These are phyloP conservation scores for Fusarium tuaranense DNA, from an alignment of 2,329 filamentous ascomycete genomes.

Conservation along the genomic window DNA sequence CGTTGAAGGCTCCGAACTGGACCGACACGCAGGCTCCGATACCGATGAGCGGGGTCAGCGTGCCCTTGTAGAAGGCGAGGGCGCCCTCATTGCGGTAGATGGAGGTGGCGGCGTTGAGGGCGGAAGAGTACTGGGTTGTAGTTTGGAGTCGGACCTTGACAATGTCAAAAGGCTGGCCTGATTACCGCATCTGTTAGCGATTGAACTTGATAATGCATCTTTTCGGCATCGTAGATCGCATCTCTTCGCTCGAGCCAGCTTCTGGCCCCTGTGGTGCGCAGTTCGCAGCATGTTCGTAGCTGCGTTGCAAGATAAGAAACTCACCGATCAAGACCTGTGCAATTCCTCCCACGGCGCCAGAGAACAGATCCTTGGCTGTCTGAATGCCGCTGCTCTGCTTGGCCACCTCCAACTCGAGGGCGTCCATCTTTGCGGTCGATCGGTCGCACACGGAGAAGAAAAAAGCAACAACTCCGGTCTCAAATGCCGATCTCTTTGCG, in stretches of 20 bases:
- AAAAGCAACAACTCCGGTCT: not conserved
- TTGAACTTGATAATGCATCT: not conserved
- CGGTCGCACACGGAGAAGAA: not conserved
- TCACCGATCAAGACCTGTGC: conserved; percentile 93
- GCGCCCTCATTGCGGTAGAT: conserved; percentile 92
- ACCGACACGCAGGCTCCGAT: conserved; percentile 99
- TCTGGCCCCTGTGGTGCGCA: not conserved
- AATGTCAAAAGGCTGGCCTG: conserved; percentile 85
- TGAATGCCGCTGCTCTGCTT: conserved; percentile 59
- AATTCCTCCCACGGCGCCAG: conserved; percentile 90
- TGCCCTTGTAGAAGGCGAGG: conserved; percentile 97
- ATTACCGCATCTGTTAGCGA: conserved; percentile 2
- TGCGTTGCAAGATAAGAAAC: conserved; percentile 1
- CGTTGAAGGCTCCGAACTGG: conserved; percentile 97
- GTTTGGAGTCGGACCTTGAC: conserved; percentile 98
- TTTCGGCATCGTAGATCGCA: conserved; percentile 18
- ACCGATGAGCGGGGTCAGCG: conserved; percentile 91
- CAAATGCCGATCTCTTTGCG: not conserved
- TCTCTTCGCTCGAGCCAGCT: conserved; percentile 18
- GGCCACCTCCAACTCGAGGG: conserved; percentile 50
- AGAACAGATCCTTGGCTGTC: conserved; percentile 88
- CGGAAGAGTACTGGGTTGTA: conserved; percentile 81
- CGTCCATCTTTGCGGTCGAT: conserved; percentile 42
- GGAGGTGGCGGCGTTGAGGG: conserved; percentile 81
- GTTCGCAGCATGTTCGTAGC: conserved; percentile 43